Conservation (phyloP, 2,329 filamentous ascomycete genomes). For the Neoscytalidium dimidiatum region DNA sequence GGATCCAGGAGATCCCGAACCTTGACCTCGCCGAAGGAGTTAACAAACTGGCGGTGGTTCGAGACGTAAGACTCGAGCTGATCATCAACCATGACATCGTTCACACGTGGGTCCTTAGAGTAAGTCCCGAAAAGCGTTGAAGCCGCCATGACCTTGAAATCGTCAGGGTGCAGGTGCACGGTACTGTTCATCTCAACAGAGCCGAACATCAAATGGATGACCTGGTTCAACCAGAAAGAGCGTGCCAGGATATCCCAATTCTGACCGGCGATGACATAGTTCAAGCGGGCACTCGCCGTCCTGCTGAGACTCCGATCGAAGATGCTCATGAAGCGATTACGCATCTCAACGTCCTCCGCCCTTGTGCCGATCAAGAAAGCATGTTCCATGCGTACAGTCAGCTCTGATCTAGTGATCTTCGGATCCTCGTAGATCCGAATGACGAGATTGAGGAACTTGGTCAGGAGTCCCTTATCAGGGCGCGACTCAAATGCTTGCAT, state of each 20-base stretch:
- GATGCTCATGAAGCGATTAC: slow-evolving; percentile 93
- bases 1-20: slow-evolving; percentile 88
- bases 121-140: slow-evolving; percentile 75
- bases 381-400: slow-evolving; percentile 96
- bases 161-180: slow-evolving; percentile 77
- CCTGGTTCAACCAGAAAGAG: slow-evolving; percentile 96
- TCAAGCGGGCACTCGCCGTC: slow-evolving; percentile 82
- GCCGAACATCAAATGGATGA: slow-evolving; percentile 88
- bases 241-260: slow-evolving; percentile 97
- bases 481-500: slow-evolving; percentile 95
- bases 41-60: slow-evolving; percentile 79
- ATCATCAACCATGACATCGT: slow-evolving; percentile 74
- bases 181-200: slow-evolving; percentile 83
- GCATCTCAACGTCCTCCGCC: slow-evolving; percentile 93
- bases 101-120: slow-evolving; percentile 65
- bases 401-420: slow-evolving; percentile 89
- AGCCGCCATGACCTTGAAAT: slow-evolving; percentile 76
- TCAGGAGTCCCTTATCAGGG: slow-evolving; percentile 78
- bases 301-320: slow-evolving; percentile 95
- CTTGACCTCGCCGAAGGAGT: slow-evolving; percentile 81
- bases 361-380: slow-evolving; percentile 95
- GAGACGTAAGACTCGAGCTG: slow-evolving; percentile 78
- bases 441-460: slow-evolving; percentile 91
- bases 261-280: slow-evolving; percentile 86
- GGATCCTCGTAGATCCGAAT: slow-evolving; percentile 98